phyloP scores from a whole-genome alignment of 192 early-diverging fungal genomes.

The Mortierella hygrophila region DNA sequence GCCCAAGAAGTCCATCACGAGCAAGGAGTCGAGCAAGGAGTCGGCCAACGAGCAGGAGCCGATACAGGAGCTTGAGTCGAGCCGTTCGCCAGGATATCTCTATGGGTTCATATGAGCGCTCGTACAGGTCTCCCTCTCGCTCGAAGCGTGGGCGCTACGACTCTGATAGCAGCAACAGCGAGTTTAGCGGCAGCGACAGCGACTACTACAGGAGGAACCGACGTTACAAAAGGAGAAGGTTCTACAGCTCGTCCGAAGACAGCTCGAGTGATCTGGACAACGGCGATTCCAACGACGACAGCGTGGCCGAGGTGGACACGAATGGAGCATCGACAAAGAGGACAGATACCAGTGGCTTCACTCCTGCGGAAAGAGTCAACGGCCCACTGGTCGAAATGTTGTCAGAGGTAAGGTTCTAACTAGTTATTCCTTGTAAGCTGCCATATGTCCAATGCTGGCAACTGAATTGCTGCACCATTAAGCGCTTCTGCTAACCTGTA shows the following conservation, averaged over 20 bases:
- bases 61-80: conserved; percentile 25
- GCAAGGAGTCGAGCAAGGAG: conserved; percentile 6
- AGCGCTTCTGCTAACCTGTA: background rate
- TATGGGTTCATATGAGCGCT: conserved; percentile 18
- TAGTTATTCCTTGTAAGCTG: background rate
- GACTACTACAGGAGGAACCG: background rate
- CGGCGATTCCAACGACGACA: conserved; percentile 11
- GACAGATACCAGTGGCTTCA: background rate
- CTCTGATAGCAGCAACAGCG: conserved; percentile 1
- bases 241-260: conserved; percentile 11
- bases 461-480: background rate
- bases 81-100: conserved; percentile 15
- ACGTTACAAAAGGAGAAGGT: background rate
- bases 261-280: background rate
- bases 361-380: conserved; percentile 1
- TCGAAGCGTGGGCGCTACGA: background rate
- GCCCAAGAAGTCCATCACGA: background rate
- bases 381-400: conserved; percentile 15
- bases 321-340: background rate
- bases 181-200: background rate
- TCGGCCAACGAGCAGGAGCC: conserved; percentile 22
- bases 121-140: conserved; percentile 22
- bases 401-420: conserved; percentile 2
- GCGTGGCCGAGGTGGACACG: conserved; percentile 10
- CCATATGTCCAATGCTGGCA: background rate